Evolutionary conservation across 2,329 filamentous ascomycete genomes (phyloP).

Genomic region (Ophiosphaerella herpotricha): DNA sequence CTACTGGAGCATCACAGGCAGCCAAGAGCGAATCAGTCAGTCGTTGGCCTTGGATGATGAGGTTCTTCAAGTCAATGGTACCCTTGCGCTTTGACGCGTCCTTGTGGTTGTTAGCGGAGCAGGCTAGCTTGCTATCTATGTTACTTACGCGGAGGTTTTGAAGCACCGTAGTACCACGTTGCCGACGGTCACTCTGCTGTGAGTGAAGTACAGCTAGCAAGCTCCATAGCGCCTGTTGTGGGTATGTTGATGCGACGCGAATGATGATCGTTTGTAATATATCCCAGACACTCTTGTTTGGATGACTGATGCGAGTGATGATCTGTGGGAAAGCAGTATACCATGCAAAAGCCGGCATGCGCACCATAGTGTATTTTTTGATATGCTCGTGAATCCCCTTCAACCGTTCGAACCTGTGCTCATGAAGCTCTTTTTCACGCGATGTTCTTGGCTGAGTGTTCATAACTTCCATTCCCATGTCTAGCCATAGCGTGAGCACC

Average conservation of each 20-base stretch:
- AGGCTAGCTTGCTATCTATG: constrained; percentile 4
- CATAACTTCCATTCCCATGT: constrained; percentile 76
- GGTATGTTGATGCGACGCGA: constrained; percentile 84
- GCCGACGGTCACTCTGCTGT: constrained; percentile 69
- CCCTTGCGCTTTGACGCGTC: constrained; percentile 59
- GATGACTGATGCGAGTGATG: constrained; percentile 92
- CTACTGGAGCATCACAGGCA: constrained; percentile 79
- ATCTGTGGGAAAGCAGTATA: constrained; percentile 89
- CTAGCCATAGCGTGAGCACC: constrained; percentile 90
- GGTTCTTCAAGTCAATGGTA: constrained; percentile 68
- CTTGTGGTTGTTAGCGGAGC: constrained; percentile 46
- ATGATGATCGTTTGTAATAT: constrained; percentile 78
- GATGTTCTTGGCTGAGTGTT: constrained; percentile 23
- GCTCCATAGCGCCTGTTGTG: constrained; percentile 90
- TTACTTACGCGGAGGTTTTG: constrained; percentile 46
- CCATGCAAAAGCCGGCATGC: constrained; percentile 76
- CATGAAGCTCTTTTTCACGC: constrained; percentile 37
- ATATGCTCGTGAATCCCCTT: constrained; percentile 65
- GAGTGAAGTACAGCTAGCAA: constrained; percentile 86
- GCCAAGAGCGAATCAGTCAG: constrained; percentile 80
- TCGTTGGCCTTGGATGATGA: constrained; percentile 80
- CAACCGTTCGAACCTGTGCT: constrained; percentile 34
- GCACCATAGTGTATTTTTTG: constrained; percentile 71
- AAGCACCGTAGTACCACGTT: constrained; percentile 54
- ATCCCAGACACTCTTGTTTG: constrained; percentile 76